Evolutionary conservation across 2,329 filamentous ascomycete species (phyloP).

Genomic region (Phialophora verrucosa): DNA sequence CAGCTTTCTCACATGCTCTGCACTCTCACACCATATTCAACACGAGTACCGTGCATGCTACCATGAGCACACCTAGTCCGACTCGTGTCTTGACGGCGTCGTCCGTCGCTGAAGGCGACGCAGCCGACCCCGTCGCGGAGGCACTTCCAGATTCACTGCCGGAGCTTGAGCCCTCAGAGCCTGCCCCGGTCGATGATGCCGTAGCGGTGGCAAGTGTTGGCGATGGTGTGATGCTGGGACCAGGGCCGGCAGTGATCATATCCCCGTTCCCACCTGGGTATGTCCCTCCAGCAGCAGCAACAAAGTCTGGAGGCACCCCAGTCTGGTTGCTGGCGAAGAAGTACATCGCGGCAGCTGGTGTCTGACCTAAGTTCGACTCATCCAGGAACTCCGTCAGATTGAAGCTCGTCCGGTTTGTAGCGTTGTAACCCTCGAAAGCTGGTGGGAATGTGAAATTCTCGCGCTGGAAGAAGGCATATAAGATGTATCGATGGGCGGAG

Average conservation of each 20-base stretch:
- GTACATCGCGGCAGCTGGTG: slow-evolving; percentile 36
- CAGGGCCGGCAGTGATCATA: slow-evolving; percentile 35
- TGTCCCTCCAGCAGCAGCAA: slow-evolving; percentile 30
- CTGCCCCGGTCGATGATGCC: slow-evolving; percentile 14
- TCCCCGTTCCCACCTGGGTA: slow-evolving; percentile 35
- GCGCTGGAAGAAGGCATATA: slow-evolving; percentile 36
- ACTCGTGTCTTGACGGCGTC: not conserved
- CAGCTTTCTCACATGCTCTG: not conserved
- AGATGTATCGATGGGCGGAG: slow-evolving; percentile 38
- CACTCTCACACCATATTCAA: not conserved
- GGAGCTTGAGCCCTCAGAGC: not conserved
- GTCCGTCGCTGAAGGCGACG: not conserved
- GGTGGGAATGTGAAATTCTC: slow-evolving; percentile 33
- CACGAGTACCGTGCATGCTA: not conserved
- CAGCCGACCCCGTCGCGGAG: not conserved
- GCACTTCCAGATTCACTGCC: not conserved
- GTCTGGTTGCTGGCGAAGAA: slow-evolving; percentile 37
- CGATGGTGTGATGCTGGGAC: slow-evolving; percentile 26
- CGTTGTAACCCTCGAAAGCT: slow-evolving; percentile 29
- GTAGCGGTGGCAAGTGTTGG: slow-evolving; percentile 21
- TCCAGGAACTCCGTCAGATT: slow-evolving; percentile 32
- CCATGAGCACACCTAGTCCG: not conserved
- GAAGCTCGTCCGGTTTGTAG: slow-evolving; percentile 32
- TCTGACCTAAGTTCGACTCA: slow-evolving; percentile 30
- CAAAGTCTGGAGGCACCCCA: slow-evolving; percentile 32